Percentiles rank a stretch among this genome's conserved stretches.
phyloP scores from a whole-genome alignment of 495 filamentous ascomycete genomes.

The Pseudomonodictys pantanalensis region DNA sequence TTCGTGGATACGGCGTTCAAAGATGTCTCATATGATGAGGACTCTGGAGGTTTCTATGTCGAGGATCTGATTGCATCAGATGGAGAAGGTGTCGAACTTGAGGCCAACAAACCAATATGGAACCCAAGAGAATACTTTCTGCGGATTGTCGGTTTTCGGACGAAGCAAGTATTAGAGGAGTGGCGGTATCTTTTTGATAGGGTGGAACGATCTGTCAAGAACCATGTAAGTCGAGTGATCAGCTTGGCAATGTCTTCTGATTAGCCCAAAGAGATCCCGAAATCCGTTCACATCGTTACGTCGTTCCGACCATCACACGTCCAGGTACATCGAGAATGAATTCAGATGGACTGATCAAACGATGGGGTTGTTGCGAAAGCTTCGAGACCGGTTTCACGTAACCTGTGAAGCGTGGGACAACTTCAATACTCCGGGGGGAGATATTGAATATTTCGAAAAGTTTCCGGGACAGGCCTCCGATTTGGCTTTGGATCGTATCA shows the following conservation, averaged over 20 bases:
- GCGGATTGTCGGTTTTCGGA: background rate
- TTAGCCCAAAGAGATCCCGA: background rate
- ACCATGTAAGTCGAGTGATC: constrained; percentile 1
- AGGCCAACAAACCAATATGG: constrained; percentile 5
- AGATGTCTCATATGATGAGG: background rate
- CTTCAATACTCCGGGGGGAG: background rate
- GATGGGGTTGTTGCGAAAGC: background rate
- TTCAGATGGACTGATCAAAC: background rate
- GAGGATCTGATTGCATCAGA: constrained; percentile 2
- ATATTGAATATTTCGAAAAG: background rate
- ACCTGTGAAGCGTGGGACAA: background rate
- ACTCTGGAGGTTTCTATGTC: constrained; percentile 1
- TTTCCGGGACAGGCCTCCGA: background rate
- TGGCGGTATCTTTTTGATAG: background rate
- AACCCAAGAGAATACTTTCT: constrained; percentile 19
- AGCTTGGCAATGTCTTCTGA: background rate
- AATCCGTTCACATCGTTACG: background rate
- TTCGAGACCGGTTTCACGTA: background rate
- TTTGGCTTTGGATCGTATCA: background rate
- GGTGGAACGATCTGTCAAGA: background rate
- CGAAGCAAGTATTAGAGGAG: background rate
- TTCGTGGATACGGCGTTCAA: constrained; percentile 9
- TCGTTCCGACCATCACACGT: background rate
- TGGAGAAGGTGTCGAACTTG: background rate
- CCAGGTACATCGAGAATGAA: background rate